phyloP scores from a whole-genome alignment of 2,329 filamentous ascomycete genomes.

The Colletotrichum spaethianum region DNA sequence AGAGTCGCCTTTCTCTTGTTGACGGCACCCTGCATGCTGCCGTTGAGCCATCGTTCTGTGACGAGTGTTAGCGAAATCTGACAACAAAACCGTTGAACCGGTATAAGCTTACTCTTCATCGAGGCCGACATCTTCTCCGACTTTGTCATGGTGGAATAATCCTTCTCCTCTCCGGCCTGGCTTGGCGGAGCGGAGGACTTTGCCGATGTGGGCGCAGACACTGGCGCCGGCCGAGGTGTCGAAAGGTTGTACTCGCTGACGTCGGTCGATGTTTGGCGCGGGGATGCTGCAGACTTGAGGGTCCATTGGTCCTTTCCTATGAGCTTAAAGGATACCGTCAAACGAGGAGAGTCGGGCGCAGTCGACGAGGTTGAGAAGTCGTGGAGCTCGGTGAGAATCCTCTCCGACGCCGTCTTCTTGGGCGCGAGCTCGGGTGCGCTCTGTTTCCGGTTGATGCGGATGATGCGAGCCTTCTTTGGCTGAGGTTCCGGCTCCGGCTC shows the following conservation, averaged over 20 bases:
- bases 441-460: constrained; percentile 40
- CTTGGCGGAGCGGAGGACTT: constrained; percentile 40
- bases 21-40: constrained; percentile 73
- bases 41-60: constrained; percentile 71
- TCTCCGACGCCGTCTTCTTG: constrained; percentile 19
- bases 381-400: constrained; percentile 31
- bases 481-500: constrained; percentile 52
- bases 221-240: constrained; percentile 30
- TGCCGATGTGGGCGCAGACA: constrained; percentile 39
- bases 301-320: constrained; percentile 36
- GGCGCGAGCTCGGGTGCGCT: constrained; percentile 24
- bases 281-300: constrained; percentile 6
- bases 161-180: constrained; percentile 60
- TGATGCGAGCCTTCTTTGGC: constrained; percentile 48
- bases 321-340: constrained; percentile 36
- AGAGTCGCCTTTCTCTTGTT: constrained; percentile 73
- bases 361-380: constrained; percentile 19
- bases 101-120: constrained; percentile 71
- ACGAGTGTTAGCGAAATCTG: constrained; percentile 45
- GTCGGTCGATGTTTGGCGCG: constrained; percentile 40
- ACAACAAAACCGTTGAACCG: background rate
- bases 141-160: constrained; percentile 74
- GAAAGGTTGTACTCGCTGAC: constrained; percentile 26
- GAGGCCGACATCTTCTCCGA: constrained; percentile 77
- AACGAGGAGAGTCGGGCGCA: constrained; percentile 9